These are phyloP conservation scores for Apiospora marii DNA, from an alignment of 2,329 filamentous ascomycete genomes.

Conservation along the genomic window DNA sequence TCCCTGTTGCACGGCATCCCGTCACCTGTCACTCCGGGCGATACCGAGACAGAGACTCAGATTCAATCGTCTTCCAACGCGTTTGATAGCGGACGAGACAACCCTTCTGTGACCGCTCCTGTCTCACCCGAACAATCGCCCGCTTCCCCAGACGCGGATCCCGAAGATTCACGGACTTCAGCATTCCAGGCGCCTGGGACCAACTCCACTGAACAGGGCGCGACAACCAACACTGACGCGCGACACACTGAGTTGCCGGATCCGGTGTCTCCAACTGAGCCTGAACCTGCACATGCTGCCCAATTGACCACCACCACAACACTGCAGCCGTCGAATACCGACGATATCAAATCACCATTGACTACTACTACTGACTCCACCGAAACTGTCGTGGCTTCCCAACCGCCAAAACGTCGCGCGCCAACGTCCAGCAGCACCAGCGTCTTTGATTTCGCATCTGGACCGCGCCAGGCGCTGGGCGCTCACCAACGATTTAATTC, in stretches of 20 bases:
- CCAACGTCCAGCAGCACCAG: slow-evolving; percentile 46
- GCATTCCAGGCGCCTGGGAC: slow-evolving; percentile 46
- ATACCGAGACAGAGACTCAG: slow-evolving; percentile 32
- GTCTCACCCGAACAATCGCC: slow-evolving; percentile 19
- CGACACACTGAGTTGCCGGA: slow-evolving; percentile 37
- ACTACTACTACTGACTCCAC: slow-evolving; percentile 37
- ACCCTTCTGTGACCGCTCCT: slow-evolving; percentile 28
- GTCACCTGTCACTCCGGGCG: slow-evolving; percentile 49
- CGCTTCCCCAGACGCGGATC: slow-evolving; percentile 44
- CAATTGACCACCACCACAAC: neutral
- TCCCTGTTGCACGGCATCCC: slow-evolving; percentile 47
- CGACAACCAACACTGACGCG: slow-evolving; percentile 33
- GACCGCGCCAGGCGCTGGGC: slow-evolving; percentile 15
- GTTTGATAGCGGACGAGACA: slow-evolving; percentile 36
- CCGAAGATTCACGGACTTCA: slow-evolving; percentile 45
- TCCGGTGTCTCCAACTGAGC: slow-evolving; percentile 36
- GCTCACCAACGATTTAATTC: slow-evolving; percentile 30
- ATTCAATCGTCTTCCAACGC: slow-evolving; percentile 36
- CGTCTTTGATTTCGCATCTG: slow-evolving; percentile 15
- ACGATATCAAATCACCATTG: slow-evolving; percentile 24
- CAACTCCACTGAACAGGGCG: slow-evolving; percentile 28
- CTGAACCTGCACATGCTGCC: neutral
- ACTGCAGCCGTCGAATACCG: neutral
- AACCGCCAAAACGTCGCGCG: slow-evolving; percentile 47
- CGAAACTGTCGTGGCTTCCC: slow-evolving; percentile 41